Conservation (phyloP, 129 eudicot genomes). For the Arctium lappa region DNA sequence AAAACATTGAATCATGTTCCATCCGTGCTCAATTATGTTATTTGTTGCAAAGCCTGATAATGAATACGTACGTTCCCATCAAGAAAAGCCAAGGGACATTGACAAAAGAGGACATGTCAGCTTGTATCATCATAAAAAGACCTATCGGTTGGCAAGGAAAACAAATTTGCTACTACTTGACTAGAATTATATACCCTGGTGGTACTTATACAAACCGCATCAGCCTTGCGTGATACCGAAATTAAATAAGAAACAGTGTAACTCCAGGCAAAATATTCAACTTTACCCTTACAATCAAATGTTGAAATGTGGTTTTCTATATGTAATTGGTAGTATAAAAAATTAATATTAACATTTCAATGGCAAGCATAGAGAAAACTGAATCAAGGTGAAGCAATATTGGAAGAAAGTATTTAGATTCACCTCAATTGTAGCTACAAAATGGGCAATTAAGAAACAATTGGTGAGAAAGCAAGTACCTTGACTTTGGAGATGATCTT, state of each 20-base stretch:
- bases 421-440: background rate
- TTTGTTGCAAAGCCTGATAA: background rate
- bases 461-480: slow-evolving; percentile 32
- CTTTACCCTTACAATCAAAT: background rate
- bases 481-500: slow-evolving; percentile 82
- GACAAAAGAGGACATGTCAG: background rate
- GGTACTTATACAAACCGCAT: too few relatives aligned
- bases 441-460: background rate
- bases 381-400: background rate
- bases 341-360: background rate
- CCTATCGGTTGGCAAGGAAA: background rate
- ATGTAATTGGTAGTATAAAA: background rate
- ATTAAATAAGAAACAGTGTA: too few relatives aligned
- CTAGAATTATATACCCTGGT: background rate
- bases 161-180: background rate
- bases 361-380: slow-evolving; percentile 3
- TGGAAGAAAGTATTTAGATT: background rate
- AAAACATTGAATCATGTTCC: background rate
- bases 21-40: background rate
- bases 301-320: background rate
- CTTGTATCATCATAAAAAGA: background rate
- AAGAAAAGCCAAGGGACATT: background rate
- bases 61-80: background rate
- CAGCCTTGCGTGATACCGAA: too few relatives aligned
- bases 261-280: too few relatives aligned